phyloP scores from a whole-genome alignment of 192 early-diverging fungal genomes.

The Coemansia sp. region DNA sequence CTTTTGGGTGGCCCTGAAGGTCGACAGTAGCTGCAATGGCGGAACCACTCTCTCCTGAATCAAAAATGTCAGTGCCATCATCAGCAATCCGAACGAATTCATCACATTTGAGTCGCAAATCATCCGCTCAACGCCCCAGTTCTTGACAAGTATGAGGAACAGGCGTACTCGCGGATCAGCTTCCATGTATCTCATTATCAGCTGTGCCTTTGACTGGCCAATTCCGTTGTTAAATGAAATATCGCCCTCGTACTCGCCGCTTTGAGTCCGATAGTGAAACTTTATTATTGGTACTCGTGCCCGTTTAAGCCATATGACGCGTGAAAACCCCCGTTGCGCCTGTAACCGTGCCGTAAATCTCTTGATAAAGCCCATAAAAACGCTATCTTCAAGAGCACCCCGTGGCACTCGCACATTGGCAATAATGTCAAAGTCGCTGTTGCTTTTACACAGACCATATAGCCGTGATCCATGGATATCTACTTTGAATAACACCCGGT shows the following conservation, averaged over 20 bases:
- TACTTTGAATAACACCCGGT: background rate
- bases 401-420: background rate
- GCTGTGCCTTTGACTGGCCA: constrained; percentile 19
- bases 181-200: constrained; percentile 18
- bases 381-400: background rate
- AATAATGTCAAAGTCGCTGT: constrained; percentile 28
- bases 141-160: constrained; percentile 26
- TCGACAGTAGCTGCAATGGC: constrained; percentile 35
- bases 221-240: constrained; percentile 21
- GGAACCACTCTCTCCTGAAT: constrained; percentile 32
- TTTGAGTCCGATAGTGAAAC: constrained; percentile 13
- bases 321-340: background rate
- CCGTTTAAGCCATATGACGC: constrained; percentile 11
- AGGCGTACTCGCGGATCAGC: constrained; percentile 25
- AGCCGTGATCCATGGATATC: constrained; percentile 24
- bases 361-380: background rate
- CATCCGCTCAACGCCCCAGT: constrained; percentile 22
- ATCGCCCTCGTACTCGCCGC: constrained; percentile 25
- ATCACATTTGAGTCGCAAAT: constrained; percentile 17
- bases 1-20: background rate
- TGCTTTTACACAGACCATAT: constrained; percentile 16
- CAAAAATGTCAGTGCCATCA: constrained; percentile 46
- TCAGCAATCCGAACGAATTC: constrained; percentile 41
- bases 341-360: background rate
- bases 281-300: constrained; percentile 45